Evolutionary conservation across 805 yeast genomes (phyloP).

Genomic region (Candida fluviatilis): DNA sequence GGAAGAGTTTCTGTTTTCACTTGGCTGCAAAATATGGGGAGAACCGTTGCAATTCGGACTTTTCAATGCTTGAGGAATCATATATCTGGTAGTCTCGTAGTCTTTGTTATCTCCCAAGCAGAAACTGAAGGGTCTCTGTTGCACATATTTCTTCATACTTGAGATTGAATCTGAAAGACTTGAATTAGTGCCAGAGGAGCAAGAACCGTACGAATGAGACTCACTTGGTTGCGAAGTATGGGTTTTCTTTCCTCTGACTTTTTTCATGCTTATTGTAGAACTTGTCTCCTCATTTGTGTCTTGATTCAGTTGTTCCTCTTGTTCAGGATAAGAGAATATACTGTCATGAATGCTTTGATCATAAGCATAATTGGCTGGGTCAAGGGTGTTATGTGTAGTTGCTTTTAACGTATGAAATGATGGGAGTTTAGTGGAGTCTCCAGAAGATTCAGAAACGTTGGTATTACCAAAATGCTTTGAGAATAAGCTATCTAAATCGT

Average conservation of each 20-base stretch:
- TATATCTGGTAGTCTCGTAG: conserved; percentile 12
- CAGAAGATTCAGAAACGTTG: neutral
- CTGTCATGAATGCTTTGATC: neutral
- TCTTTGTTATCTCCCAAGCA: conserved; percentile 22
- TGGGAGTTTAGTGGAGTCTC: neutral
- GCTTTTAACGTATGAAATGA: neutral
- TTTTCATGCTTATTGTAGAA: neutral
- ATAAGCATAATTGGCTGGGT: neutral
- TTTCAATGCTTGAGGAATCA: neutral
- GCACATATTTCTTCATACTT: conserved; percentile 14
- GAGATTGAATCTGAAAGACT: neutral
- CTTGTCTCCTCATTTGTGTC: neutral
- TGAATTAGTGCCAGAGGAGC: neutral
- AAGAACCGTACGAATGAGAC: neutral
- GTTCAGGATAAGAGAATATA: neutral
- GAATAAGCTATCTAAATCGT: conserved; percentile 10
- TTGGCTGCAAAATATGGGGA: too few relatives aligned
- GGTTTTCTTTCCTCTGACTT: neutral
- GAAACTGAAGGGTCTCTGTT: conserved; percentile 25
- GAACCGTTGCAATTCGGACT: too few relatives aligned
- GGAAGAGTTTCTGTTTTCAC: too few relatives aligned
- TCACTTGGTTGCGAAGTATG: neutral
- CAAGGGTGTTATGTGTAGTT: neutral
- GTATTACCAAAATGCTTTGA: conserved; percentile 1
- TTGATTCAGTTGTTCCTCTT: neutral